A percentile compares a stretch with the other conserved stretches of the same genome.
These are phyloP conservation scores for Oryza nivara DNA, from an alignment of 176 grass and related monocot genomes.

Conservation along the genomic window DNA sequence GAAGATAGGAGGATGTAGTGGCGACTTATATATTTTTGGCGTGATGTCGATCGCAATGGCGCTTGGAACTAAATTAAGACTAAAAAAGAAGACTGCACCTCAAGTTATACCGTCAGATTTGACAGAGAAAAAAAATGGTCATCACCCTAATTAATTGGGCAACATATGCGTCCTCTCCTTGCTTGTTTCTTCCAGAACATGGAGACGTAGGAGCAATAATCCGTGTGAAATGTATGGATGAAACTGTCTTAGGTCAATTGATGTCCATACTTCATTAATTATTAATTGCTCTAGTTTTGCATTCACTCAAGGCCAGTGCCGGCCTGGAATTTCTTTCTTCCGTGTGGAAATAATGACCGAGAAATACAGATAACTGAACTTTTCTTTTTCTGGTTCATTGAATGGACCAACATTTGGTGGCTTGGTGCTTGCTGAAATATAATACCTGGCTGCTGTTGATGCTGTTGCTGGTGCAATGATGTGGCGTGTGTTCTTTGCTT, in stretches of 20 bases:
- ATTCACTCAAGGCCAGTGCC: background rate
- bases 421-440: background rate
- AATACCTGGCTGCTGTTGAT: background rate
- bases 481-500: background rate
- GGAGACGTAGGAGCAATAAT: background rate
- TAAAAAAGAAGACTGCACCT: background rate
- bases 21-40: background rate
- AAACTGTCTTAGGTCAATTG: background rate
- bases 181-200: background rate
- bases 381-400: background rate
- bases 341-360: background rate
- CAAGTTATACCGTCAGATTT: background rate
- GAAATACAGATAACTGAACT: background rate
- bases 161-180: too few relatives aligned
- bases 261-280: background rate
- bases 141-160: background rate
- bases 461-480: background rate
- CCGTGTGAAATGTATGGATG: background rate
- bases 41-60: background rate
- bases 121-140: background rate
- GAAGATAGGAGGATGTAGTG: background rate
- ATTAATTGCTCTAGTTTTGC: background rate
- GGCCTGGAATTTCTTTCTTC: background rate
- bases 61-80: background rate
- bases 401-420: background rate